These are phyloP conservation scores for Cenchrus purpureus DNA, from an alignment of 176 grass and related monocot species.

Conservation along the genomic window DNA sequence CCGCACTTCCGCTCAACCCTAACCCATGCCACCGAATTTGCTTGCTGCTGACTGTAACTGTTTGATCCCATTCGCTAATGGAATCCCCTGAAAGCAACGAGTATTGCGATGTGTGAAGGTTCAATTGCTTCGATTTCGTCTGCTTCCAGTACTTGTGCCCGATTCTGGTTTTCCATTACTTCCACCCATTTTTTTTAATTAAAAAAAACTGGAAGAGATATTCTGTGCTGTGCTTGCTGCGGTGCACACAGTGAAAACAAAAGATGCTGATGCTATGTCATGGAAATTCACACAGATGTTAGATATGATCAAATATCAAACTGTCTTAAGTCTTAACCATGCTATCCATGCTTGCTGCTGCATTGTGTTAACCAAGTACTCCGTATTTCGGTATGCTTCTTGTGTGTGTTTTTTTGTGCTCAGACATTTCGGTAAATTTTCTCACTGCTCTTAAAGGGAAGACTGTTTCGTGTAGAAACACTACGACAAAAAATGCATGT, in stretches of 20 bases:
- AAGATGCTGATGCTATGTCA: neutral
- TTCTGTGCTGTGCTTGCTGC: neutral
- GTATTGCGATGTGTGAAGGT: neutral
- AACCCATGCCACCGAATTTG: neutral
- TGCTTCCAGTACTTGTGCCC: neutral
- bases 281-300: neutral
- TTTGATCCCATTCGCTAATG: neutral
- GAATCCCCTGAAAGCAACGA: neutral
- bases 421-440: neutral
- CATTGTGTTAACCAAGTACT: neutral
- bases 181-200: too few species aligned
- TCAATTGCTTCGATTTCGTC: neutral
- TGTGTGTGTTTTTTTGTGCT: neutral
- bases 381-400: neutral
- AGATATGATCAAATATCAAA: neutral
- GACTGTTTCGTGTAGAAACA: neutral
- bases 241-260: neutral
- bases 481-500: neutral
- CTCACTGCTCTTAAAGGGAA: neutral
- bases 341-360: neutral
- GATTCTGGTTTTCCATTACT: neutral
- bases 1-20: neutral
- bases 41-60: neutral
- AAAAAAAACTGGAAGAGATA: neutral
- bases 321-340: neutral